These are phyloP conservation scores for Mortierella sp. DNA, from an alignment of 371 early-diverging fungal species.

Conservation along the genomic window DNA sequence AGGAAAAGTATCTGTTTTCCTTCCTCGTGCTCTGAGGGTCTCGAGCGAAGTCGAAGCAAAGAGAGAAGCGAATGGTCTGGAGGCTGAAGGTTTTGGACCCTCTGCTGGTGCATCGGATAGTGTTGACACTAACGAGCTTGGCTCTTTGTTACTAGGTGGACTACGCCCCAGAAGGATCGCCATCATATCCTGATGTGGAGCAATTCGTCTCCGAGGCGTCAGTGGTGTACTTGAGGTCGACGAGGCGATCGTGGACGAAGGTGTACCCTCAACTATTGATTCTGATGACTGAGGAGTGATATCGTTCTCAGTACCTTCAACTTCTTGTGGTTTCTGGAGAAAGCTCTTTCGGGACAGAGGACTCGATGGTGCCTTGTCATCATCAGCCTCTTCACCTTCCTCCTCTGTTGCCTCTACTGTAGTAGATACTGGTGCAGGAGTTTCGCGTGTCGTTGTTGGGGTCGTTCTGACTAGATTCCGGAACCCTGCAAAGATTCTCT, in stretches of 20 bases:
- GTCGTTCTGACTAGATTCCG: slow-evolving; percentile 27
- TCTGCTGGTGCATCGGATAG: too few relatives aligned
- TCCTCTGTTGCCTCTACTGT: too few relatives aligned
- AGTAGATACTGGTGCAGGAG: not conserved
- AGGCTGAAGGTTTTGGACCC: slow-evolving; percentile 16
- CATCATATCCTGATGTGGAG: slow-evolving; percentile 19
- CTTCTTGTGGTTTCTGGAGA: not conserved
- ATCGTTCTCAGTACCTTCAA: not conserved
- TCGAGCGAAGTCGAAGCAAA: slow-evolving; percentile 7
- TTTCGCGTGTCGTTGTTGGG: slow-evolving; percentile 12
- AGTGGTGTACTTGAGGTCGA: not conserved
- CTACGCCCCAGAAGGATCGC: slow-evolving; percentile 12
- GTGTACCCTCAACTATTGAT: not conserved
- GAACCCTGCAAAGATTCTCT: slow-evolving; percentile 25
- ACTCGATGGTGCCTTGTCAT: slow-evolving; percentile 4
- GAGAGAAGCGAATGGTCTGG: not conserved
- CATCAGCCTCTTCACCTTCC: not conserved
- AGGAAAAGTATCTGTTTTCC: slow-evolving; percentile 26
- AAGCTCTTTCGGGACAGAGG: not conserved
- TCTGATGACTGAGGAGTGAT: not conserved
- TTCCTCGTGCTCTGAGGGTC: slow-evolving; percentile 6
- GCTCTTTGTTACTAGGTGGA: too few relatives aligned
- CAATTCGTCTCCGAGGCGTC: slow-evolving; percentile 9
- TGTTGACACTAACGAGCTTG: not conserved
- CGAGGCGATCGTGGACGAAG: not conserved